Conservation (phyloP, 2,329 filamentous ascomycete species). For the Aspergillus sp. region DNA sequence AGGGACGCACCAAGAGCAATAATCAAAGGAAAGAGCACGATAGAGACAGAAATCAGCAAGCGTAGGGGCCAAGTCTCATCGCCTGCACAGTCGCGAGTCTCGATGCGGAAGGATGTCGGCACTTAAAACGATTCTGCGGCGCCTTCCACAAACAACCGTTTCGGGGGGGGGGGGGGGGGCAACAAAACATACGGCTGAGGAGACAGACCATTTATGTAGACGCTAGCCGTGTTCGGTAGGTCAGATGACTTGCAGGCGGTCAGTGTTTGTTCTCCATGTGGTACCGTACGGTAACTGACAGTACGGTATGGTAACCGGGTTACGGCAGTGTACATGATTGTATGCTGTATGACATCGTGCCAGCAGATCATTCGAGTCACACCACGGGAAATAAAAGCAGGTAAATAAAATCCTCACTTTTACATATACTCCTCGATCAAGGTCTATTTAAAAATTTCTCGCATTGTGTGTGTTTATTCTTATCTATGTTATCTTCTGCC, state of each 20-base stretch:
- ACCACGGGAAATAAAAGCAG: no score
- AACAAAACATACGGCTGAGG: background rate
- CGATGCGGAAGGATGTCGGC: background rate
- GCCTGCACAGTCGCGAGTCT: background rate
- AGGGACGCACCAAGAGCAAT: conserved; percentile 13
- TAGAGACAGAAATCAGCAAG: conserved; percentile 7
- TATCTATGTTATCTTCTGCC: no score
- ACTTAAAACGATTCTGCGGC: background rate
- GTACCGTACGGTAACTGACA: background rate
- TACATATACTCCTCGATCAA: no score
- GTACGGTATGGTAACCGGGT: background rate
- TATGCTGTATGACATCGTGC: no score
- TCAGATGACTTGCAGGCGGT: background rate
- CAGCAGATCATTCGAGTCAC: no score
- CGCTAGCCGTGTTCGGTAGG: background rate
- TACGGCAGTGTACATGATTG: background rate
- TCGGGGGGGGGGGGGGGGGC: background rate
- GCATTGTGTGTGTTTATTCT: no score
- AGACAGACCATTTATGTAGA: background rate
- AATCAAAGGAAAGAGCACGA: conserved; percentile 2
- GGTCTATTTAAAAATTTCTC: no score
- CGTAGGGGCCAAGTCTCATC: background rate
- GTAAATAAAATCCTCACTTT: no score
- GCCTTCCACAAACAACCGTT: conserved; percentile 1
- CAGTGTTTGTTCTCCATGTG: background rate